Evolutionary conservation across 2,329 filamentous ascomycete genomes (phyloP), one percentile per base, ranked within the genome.

Genomic region (Volutella citrinella): DNA sequence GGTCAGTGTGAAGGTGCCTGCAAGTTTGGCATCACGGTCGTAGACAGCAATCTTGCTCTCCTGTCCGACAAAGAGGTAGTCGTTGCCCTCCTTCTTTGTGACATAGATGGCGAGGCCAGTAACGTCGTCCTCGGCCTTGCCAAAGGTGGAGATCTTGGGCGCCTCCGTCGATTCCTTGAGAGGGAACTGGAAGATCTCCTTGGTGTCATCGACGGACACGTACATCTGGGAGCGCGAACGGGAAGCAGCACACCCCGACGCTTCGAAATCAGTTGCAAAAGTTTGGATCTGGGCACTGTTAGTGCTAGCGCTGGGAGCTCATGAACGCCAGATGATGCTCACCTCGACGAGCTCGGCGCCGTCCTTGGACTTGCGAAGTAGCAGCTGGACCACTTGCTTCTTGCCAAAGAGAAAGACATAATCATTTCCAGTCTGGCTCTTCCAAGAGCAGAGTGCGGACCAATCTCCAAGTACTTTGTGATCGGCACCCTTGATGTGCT

Each of bases 381-480:
- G 51, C 10, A 65, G 57, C 15, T 69, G 59, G 10, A 62, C 51
- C 2, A 52, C 61, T 23, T 63, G 47, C 1, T 43, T 51, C 46
- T 72, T 72, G 6, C 68, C 68, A 35, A 72, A 70, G 10, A 71
- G 45, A 40, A 61, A 72, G 5, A 71, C 31, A 36, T 71, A 72
- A 20, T 64, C 55, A 25, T 66, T 63, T 3, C 60, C 61, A 13
- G 58, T 64, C 13, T 46, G 47, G 32, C 61, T 67, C 41, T 56
- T 64, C 68, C 66, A 72, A 9, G 57, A 51, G 45, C 69, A 72
- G 6, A 72, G 43, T 2, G 68, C 61, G 11, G 68, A 69, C 65
- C 68, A 72, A 42, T 71, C 68, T 0, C 69, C 68, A 11, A 69
- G 49, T 3, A 60, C 52, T 16, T 52, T 61, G 10, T 56, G 52